Evolutionary conservation across 352 stramenopile species (phyloP), one percentile per base, ranked within the genome.

Genomic region (Phytopythium delawarense): DNA sequence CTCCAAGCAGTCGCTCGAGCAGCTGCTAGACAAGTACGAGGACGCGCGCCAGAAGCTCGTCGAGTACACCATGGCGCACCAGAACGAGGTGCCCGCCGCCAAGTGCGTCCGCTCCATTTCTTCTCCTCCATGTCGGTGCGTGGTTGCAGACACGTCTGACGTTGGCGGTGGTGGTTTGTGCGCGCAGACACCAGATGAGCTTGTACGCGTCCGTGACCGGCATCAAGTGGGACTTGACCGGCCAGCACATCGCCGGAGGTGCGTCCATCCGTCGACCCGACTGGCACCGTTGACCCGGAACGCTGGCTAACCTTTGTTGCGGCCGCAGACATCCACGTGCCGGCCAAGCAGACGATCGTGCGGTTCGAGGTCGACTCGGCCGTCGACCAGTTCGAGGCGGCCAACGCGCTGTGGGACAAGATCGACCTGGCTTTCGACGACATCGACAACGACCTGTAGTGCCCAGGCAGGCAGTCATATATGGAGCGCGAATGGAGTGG

Each of bases 151-250:
- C 9, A 28, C 35, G 16, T 1, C 25, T 50, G 39, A 46, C 16
- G 46, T 28, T 62, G n/a, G 57, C 63, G 57, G 52, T 28, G 59
- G 6, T 40, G 35, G 35, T 46, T 25, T 62, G n/a, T 6, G 35
- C 13, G 20, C 53, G 6, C 50, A 93, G 84, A 52, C 84, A 89
- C 53, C 78, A 88, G 57, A 91, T 93, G 79, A 86, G 79, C 28
- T 64, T 93, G 23, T 91, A 88, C 42, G 84, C 84, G 4, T 79
- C 79, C 7, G 69, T 91, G 15, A 91, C 81, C 7, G 81, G 84
- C 40, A 93, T 93, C 74, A 88, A 87, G 63, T 93, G 81, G 81
- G 78, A 90, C 48, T 88, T 91, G 46, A 80, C 66, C n/a, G 71
- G 65, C 18, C 34, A 64, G 12, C 68, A 76, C 12, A 75, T 91